Evolutionary conservation across 2,329 filamentous ascomycete species (phyloP).

Genomic region (Helminthosporium solani): DNA sequence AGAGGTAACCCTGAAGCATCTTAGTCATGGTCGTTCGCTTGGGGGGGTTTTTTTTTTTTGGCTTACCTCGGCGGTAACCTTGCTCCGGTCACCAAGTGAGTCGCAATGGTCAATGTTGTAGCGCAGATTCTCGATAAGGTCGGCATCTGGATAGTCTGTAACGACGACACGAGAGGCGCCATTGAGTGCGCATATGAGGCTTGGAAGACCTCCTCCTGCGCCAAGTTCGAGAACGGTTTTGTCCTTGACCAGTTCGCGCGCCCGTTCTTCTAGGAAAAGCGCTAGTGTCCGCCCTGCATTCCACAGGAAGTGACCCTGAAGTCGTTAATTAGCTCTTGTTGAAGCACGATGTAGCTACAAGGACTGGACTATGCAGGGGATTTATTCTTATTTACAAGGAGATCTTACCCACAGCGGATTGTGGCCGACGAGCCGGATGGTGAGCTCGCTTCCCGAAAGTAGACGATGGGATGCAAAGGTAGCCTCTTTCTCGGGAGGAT

Average conservation of each 20-base stretch:
- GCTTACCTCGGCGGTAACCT: slow-evolving; percentile 42
- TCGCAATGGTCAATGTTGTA: slow-evolving; percentile 68
- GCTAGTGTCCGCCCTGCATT: slow-evolving; percentile 80
- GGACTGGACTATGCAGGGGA: too few species aligned
- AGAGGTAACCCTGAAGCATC: slow-evolving; percentile 68
- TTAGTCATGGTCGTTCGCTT: slow-evolving; percentile 10
- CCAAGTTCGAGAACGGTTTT: slow-evolving; percentile 85
- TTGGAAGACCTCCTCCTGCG: slow-evolving; percentile 81
- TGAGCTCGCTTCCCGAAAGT: slow-evolving; percentile 63
- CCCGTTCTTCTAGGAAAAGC: slow-evolving; percentile 71
- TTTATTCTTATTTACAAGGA: too few species aligned
- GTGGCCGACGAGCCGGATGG: slow-evolving; percentile 77
- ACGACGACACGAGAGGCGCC: slow-evolving; percentile 70
- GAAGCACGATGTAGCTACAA: background rate
- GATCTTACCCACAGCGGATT: slow-evolving; percentile 75
- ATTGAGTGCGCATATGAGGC: slow-evolving; percentile 71
- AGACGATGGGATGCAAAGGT: slow-evolving; percentile 72
- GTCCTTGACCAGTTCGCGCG: slow-evolving; percentile 59
- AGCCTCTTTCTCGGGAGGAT: slow-evolving; percentile 72
- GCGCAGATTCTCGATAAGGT: slow-evolving; percentile 77
- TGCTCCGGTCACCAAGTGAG: slow-evolving; percentile 40
- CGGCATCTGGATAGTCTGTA: slow-evolving; percentile 84
- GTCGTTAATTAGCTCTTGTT: slow-evolving; percentile 23
- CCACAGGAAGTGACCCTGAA: slow-evolving; percentile 79
- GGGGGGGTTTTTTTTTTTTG: background rate